These are phyloP conservation scores for Lachancea quebecensis DNA, from an alignment of 805 yeast genomes.

Conservation along the genomic window DNA sequence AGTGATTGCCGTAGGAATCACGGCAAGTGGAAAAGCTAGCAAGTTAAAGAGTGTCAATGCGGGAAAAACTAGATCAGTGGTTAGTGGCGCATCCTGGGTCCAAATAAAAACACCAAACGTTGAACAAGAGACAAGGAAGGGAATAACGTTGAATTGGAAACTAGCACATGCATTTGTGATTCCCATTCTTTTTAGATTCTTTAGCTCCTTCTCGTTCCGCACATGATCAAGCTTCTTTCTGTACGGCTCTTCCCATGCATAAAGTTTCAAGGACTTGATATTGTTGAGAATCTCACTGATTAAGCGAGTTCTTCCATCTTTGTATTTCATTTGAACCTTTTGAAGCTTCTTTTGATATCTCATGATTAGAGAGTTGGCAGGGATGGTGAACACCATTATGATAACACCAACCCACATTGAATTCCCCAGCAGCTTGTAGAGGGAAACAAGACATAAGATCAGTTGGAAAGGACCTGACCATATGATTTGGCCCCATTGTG, in stretches of 20 bases:
- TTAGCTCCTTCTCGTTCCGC: slow-evolving; percentile 81
- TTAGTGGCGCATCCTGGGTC: slow-evolving; percentile 53
- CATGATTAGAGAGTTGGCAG: slow-evolving; percentile 67
- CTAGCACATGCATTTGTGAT: slow-evolving; percentile 59
- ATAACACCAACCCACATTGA: slow-evolving; percentile 96
- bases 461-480: slow-evolving; percentile 96
- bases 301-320: slow-evolving; percentile 87
- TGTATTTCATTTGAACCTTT: slow-evolving; percentile 78
- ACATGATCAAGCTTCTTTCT: slow-evolving; percentile 65
- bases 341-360: slow-evolving; percentile 64
- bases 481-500: slow-evolving; percentile 67
- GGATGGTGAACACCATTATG: slow-evolving; percentile 71
- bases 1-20: slow-evolving; percentile 85
- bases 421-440: slow-evolving; percentile 68
- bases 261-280: slow-evolving; percentile 85
- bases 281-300: slow-evolving; percentile 85
- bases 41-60: slow-evolving; percentile 84
- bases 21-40: slow-evolving; percentile 84
- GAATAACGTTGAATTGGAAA: slow-evolving; percentile 80
- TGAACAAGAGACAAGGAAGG: slow-evolving; percentile 80
- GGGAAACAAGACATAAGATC: slow-evolving; percentile 61
- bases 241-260: slow-evolving; percentile 94
- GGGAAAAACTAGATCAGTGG: slow-evolving; percentile 88
- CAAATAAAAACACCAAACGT: slow-evolving; percentile 79
- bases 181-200: slow-evolving; percentile 69